Conservation (phyloP, 768 basidiomycete species). For the Pholiota molesta region DNA sequence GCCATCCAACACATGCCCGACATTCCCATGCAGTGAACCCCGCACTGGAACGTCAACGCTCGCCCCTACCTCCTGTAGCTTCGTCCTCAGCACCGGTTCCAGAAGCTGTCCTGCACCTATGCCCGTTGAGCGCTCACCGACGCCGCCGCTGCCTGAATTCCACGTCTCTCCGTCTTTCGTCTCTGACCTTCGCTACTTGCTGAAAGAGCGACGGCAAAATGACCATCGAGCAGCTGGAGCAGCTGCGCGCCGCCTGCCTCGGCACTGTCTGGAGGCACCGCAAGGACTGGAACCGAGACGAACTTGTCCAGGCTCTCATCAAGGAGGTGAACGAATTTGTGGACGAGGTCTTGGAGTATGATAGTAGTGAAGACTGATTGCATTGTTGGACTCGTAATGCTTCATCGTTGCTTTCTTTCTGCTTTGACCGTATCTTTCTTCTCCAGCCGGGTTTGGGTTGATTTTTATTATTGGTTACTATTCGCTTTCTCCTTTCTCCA, state of each 20-base stretch:
- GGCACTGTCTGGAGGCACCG: conserved; percentile 83
- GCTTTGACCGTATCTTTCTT: neutral
- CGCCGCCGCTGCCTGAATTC: conserved; percentile 83
- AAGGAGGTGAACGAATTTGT: conserved; percentile 66
- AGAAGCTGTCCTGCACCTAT: conserved; percentile 36
- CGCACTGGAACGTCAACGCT: neutral
- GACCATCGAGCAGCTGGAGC: conserved; percentile 90
- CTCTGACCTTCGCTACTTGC: conserved; percentile 44
- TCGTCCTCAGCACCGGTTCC: conserved; percentile 18
- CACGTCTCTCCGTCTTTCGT: conserved; percentile 57
- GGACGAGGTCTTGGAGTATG: conserved; percentile 52
- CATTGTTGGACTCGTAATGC: neutral
- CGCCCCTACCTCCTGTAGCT: conserved; percentile 11
- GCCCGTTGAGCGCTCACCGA: conserved; percentile 63
- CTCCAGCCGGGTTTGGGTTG: neutral
- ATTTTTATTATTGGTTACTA: neutral
- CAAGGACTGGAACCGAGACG: conserved; percentile 80
- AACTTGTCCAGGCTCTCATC: conserved; percentile 60
- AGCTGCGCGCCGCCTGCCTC: conserved; percentile 84
- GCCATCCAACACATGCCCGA: neutral
- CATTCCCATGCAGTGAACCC: neutral
- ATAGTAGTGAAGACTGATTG: conserved; percentile 10
- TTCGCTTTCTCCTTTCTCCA: neutral
- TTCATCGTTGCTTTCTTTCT: neutral
- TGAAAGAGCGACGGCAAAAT: conserved; percentile 62